phyloP scores from a whole-genome alignment of 306 rosid genomes.

The Hylodesmum podocarpum region DNA sequence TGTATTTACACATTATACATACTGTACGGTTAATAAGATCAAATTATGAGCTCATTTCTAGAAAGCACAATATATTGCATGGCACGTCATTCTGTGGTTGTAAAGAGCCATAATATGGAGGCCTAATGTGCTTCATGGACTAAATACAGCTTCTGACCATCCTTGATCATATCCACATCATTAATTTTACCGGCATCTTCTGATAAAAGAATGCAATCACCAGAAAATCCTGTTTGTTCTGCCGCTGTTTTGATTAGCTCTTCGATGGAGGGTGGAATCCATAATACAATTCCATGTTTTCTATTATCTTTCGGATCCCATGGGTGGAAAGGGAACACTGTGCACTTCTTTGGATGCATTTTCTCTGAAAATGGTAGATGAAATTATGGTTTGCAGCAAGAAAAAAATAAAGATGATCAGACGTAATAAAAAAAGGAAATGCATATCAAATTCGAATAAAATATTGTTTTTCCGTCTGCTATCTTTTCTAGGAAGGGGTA shows the following conservation, averaged over 20 bases:
- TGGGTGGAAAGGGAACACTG: constrained; percentile 85
- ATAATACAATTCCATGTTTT: constrained; percentile 70
- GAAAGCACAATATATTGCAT: background rate
- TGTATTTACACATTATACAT: background rate
- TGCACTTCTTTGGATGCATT: constrained; percentile 68
- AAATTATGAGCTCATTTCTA: constrained; percentile 4
- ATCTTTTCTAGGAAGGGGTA: background rate
- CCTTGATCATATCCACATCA: constrained; percentile 65
- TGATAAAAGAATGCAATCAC: constrained; percentile 54
- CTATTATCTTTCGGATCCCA: constrained; percentile 70
- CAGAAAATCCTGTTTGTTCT: constrained; percentile 47
- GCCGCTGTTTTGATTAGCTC: constrained; percentile 61
- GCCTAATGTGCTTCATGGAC: constrained; percentile 45
- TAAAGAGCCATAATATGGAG: constrained; percentile 11
- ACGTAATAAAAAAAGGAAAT: background rate
- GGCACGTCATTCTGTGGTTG: background rate
- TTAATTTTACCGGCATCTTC: constrained; percentile 90
- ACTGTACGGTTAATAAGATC: background rate
- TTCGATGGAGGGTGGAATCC: constrained; percentile 72
- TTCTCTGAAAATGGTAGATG: constrained; percentile 50
- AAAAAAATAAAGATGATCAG: background rate
- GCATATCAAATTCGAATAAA: background rate
- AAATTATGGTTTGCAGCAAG: background rate
- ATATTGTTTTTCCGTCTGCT: background rate
- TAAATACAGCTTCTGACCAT: constrained; percentile 74